phyloP scores from a whole-genome alignment of 345 rosid species.

The Xanthoceras sorbifolium region DNA sequence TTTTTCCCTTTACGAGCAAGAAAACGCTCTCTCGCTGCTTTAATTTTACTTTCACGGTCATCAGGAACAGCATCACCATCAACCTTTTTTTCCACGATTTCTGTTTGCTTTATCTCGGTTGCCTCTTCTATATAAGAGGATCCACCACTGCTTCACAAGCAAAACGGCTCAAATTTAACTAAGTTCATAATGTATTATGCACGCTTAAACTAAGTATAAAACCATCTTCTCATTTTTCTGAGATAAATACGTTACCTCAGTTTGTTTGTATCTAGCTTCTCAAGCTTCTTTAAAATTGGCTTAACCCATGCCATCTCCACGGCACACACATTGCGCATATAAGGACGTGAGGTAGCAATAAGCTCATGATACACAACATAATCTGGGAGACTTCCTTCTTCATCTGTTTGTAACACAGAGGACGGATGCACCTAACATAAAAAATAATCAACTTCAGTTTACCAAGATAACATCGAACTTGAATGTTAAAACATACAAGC shows the following conservation, averaged over 20 bases:
- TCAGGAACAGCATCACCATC: slow-evolving; percentile 30
- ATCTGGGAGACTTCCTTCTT: slow-evolving; percentile 71
- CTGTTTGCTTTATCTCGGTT: slow-evolving; percentile 36
- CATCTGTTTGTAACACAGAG: slow-evolving; percentile 65
- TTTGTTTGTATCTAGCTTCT: slow-evolving; percentile 60
- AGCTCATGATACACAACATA: slow-evolving; percentile 87
- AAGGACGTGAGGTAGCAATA: slow-evolving; percentile 77
- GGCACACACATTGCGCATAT: slow-evolving; percentile 73
- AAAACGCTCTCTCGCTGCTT: slow-evolving; percentile 90
- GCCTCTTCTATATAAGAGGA: slow-evolving; percentile 31
- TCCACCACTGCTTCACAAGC: slow-evolving; percentile 61
- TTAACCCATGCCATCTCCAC: slow-evolving; percentile 73
- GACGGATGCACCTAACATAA: slow-evolving; percentile 78
- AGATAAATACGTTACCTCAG: slow-evolving; percentile 55
- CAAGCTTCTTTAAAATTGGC: slow-evolving; percentile 69
- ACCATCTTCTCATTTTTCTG: neutral
- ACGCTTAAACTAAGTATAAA: neutral
- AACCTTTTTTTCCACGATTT: slow-evolving; percentile 31
- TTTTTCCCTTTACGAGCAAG: slow-evolving; percentile 79
- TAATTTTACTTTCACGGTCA: slow-evolving; percentile 54
- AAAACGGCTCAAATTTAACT: slow-evolving; percentile 7
- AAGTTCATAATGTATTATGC: neutral
- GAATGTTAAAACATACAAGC: neutral
- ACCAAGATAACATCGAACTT: neutral
- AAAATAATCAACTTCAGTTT: slow-evolving; percentile 5